These are phyloP conservation scores for Phytomonas sp. DNA, from an alignment of 208 protist species.

Conservation along the genomic window DNA sequence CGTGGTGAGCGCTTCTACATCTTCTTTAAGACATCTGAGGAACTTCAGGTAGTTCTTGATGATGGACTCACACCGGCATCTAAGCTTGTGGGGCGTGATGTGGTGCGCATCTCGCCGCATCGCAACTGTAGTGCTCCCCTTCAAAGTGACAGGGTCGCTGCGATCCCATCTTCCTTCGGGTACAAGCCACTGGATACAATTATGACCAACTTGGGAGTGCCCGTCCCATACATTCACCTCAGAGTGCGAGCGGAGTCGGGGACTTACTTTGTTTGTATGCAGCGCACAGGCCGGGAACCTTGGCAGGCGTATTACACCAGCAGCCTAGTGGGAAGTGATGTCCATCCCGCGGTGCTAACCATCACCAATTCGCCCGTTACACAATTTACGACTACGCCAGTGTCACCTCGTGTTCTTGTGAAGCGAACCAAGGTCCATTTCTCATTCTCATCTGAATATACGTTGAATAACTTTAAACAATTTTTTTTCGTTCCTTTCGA, in stretches of 20 bases:
- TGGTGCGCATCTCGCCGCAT: slow-evolving; percentile 49
- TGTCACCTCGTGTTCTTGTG: slow-evolving; percentile 48
- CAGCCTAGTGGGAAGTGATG: slow-evolving; percentile 45
- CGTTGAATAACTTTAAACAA: slow-evolving; percentile 32
- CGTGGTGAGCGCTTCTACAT: slow-evolving; percentile 76
- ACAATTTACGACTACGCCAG: slow-evolving; percentile 38
- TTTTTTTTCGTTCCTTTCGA: slow-evolving; percentile 69
- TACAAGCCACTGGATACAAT: slow-evolving; percentile 38
- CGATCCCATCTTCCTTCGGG: slow-evolving; percentile 59
- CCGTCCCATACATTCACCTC: slow-evolving; percentile 62
- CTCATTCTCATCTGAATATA: slow-evolving; percentile 8
- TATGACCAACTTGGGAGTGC: slow-evolving; percentile 14
- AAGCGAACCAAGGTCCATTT: slow-evolving; percentile 36
- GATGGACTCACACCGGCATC: slow-evolving; percentile 17
- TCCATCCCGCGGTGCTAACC: slow-evolving; percentile 24
- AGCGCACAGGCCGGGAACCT: slow-evolving; percentile 30
- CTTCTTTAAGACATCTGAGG: slow-evolving; percentile 63
- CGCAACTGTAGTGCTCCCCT: slow-evolving; percentile 25
- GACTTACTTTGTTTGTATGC: slow-evolving; percentile 72
- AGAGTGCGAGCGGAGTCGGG: slow-evolving; percentile 38
- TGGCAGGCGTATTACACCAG: slow-evolving; percentile 71
- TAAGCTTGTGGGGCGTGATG: slow-evolving; percentile 17
- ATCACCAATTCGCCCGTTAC: slow-evolving; percentile 46
- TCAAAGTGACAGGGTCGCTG: slow-evolving; percentile 19
- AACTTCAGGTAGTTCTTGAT: slow-evolving; percentile 47